Evolutionary conservation across 805 yeast genomes (phyloP), one percentile per base, ranked within the genome.

Genomic region (Pichia sporocuriosa): DNA sequence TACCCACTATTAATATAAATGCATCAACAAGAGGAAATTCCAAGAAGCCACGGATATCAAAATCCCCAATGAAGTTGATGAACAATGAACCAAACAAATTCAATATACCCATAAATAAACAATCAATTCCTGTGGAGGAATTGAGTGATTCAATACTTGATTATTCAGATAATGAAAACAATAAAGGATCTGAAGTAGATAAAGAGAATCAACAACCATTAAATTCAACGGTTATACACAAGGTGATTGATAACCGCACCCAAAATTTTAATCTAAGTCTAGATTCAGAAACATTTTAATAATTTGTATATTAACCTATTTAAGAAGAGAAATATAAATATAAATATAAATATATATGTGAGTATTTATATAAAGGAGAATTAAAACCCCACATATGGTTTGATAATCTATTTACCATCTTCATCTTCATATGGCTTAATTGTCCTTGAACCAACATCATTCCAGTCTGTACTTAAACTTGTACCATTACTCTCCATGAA

Each of bases 401-500:
- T n/a, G n/a, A n/a, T n/a, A n/a, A n/a, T n/a, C n/a, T 31, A 12
- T 4, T 26, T 20, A 17, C 32, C 36, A 9, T 31, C 25, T 26
- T 39, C 37, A 10, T 39, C 39, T 17, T 37, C 37, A 16, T 44
- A 45, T 2, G 47, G 46, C 13, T 42, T 83, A 33, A 82, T 83
- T 17, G 60, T 69, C 45, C 76, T 77, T 42, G 73, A 68, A 29
- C 75, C 68, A 2, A 94, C 97, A 45, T 87, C 95, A 10, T 66
- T 73, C 99, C 99, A 93, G 57, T 86, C 84, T 4, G 98, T 93
- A 35, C 95, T 85, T 44, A 93, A 67, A 2, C 95, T 77, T 0
- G 98, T 93, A 17, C 99, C 99, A 53, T 84, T 83, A 52, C 95
- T 84, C 62, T 93, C 96, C n/a, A 77, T 70, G 54, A 75, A 93